Percentiles rank a stretch among this genome's conserved stretches.
Evolutionary conservation across 352 stramenopile species (phyloP).

Genomic region (Globisporangium lucens): DNA sequence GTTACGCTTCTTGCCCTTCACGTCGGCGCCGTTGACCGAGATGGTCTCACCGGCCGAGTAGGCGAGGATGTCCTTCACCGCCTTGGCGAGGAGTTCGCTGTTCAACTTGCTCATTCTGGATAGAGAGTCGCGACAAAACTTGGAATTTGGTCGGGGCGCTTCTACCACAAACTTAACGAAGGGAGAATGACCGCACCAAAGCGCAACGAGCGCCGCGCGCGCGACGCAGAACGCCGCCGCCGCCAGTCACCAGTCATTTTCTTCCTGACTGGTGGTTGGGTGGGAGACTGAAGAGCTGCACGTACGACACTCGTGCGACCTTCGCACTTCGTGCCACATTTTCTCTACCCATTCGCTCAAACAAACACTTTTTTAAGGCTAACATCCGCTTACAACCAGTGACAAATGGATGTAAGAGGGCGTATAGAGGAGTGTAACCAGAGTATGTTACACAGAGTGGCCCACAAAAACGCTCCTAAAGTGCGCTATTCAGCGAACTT

Average conservation of each 20-base stretch:
- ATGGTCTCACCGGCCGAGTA: slow-evolving; percentile 95
- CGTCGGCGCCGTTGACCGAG: slow-evolving; percentile 85
- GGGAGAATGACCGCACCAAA: slow-evolving; percentile 47
- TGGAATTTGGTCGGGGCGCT: slow-evolving; percentile 45
- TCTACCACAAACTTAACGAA: slow-evolving; percentile 70
- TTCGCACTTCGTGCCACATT: not conserved
- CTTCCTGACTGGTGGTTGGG: not conserved
- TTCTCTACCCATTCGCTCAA: not conserved
- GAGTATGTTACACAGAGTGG: too few species aligned
- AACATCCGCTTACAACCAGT: not conserved
- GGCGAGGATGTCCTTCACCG: slow-evolving; percentile 95
- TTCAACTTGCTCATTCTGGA: slow-evolving; percentile 95
- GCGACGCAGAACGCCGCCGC: not conserved
- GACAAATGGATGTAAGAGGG: not conserved
- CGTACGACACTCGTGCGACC: not conserved
- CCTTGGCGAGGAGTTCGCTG: slow-evolving; percentile 94
- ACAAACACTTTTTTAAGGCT: not conserved
- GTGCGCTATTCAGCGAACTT: too few species aligned
- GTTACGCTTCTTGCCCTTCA: slow-evolving; percentile 99
- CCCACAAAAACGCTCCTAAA: too few species aligned
- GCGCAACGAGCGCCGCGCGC: not conserved
- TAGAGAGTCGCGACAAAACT: slow-evolving; percentile 11
- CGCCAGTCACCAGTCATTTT: slow-evolving; percentile 6
- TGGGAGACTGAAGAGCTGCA: not conserved
- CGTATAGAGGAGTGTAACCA: too few species aligned